These are phyloP conservation scores for Dryas octopetala DNA, from an alignment of 306 rosid species.

Conservation along the genomic window DNA sequence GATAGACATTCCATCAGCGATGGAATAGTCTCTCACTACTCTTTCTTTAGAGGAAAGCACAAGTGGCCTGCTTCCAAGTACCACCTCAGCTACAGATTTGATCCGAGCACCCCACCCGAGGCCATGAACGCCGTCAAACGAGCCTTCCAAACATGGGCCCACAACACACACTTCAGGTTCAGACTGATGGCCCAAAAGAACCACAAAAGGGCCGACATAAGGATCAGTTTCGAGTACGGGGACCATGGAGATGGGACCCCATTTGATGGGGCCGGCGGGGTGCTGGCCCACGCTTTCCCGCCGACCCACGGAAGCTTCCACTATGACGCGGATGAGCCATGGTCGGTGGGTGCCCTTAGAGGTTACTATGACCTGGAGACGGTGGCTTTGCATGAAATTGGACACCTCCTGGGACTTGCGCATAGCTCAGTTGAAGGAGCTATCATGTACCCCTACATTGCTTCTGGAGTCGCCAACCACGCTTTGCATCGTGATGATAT, in stretches of 20 bases:
- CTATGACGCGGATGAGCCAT: conserved; percentile 25
- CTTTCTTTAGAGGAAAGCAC: conserved; percentile 22
- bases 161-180: conserved; percentile 23
- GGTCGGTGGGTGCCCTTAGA: conserved; percentile 7
- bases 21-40: conserved; percentile 16
- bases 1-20: neutral
- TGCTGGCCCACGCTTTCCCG: conserved; percentile 25
- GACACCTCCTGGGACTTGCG: conserved; percentile 30
- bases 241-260: conserved; percentile 27
- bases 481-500: conserved; percentile 22
- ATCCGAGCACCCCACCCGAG: neutral
- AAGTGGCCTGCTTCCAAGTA: conserved; percentile 27
- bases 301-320: conserved; percentile 26
- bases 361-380: conserved; percentile 16
- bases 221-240: conserved; percentile 16
- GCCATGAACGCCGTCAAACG: conserved; percentile 6
- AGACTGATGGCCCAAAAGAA: neutral
- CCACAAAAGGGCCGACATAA: conserved; percentile 8
- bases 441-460: conserved; percentile 20
- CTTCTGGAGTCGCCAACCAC: conserved; percentile 1
- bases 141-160: conserved; percentile 34
- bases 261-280: conserved; percentile 24
- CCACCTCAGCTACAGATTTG: conserved; percentile 21
- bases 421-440: conserved; percentile 17
- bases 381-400: conserved; percentile 32